Conservation (phyloP, 495 filamentous ascomycete species). For the Hyaloscypha hepaticicola region DNA sequence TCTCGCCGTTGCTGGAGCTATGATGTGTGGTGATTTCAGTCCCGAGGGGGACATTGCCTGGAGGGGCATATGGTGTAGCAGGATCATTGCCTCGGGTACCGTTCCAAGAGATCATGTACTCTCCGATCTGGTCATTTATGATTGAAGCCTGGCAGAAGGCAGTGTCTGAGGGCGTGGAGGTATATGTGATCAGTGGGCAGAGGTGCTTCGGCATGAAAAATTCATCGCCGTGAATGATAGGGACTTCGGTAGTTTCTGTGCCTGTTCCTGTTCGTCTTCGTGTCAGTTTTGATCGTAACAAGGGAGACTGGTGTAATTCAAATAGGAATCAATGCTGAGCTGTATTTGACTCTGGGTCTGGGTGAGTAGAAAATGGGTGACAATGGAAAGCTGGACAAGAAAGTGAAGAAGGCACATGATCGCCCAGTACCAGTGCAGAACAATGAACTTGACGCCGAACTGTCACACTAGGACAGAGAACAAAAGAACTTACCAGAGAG, state of each 20-base stretch:
- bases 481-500: slow-evolving; percentile 6
- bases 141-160: not conserved
- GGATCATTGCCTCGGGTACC: not conserved
- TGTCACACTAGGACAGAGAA: too few species aligned
- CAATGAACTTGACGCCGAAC: too few species aligned
- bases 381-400: too few species aligned
- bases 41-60: not conserved
- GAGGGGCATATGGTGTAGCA: not conserved
- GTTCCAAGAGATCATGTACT: not conserved
- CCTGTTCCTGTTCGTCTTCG: too few species aligned
- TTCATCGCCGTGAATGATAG: slow-evolving; percentile 22
- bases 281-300: not conserved
- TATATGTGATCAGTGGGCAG: not conserved
- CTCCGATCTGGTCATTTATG: not conserved
- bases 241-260: not conserved
- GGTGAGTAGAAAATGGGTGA: too few species aligned
- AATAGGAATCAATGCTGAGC: too few species aligned
- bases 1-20: not conserved
- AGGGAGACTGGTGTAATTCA: not conserved
- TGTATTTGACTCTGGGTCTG: too few species aligned
- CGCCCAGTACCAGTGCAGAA: too few species aligned
- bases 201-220: slow-evolving; percentile 20
- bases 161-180: not conserved
- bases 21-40: not conserved
- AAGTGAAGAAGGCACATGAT: too few species aligned